Percentiles rank a stretch among this genome's conserved stretches.
Conservation (phyloP, 2,329 filamentous ascomycete genomes). For the Colletotrichum lupini region DNA sequence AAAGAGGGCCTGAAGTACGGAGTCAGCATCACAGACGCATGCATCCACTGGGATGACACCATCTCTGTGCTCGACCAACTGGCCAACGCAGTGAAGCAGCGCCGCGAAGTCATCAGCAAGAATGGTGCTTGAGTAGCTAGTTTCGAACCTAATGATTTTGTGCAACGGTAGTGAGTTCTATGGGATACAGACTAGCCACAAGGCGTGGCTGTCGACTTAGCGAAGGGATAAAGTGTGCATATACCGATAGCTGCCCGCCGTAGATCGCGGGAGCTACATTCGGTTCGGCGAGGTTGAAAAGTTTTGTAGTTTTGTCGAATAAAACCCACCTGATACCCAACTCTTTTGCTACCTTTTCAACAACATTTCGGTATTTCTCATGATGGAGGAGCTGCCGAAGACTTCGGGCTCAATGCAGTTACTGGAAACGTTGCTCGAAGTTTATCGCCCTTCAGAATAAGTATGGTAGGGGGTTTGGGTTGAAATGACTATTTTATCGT, state of each 20-base stretch:
- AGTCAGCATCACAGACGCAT: slow-evolving; percentile 97
- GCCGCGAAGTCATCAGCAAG: slow-evolving; percentile 61
- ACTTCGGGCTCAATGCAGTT: not conserved
- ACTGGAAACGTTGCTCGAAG: not conserved
- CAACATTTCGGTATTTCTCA: not conserved
- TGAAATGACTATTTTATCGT: slow-evolving; percentile 4
- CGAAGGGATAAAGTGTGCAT: not conserved
- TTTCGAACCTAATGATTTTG: not conserved
- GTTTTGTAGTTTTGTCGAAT: not conserved
- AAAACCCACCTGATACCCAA: slow-evolving; percentile 7
- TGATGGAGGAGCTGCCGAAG: not conserved
- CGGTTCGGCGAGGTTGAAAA: not conserved
- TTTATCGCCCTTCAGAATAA: not conserved
- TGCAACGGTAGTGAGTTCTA: no score
- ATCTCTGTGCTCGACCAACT: slow-evolving; percentile 80
- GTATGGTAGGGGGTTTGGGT: not conserved
- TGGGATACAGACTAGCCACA: not conserved
- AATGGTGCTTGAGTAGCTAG: slow-evolving; percentile 11
- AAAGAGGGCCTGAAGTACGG: slow-evolving; percentile 89
- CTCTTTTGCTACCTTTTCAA: not conserved
- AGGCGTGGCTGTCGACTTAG: not conserved
- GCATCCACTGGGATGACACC: slow-evolving; percentile 94
- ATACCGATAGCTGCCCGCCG: slow-evolving; percentile 5
- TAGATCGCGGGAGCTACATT: slow-evolving; percentile 3
- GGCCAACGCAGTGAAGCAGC: slow-evolving; percentile 81